These are phyloP conservation scores for Colletotrichum somersetense DNA, from an alignment of 2,329 filamentous ascomycete species.

Conservation along the genomic window DNA sequence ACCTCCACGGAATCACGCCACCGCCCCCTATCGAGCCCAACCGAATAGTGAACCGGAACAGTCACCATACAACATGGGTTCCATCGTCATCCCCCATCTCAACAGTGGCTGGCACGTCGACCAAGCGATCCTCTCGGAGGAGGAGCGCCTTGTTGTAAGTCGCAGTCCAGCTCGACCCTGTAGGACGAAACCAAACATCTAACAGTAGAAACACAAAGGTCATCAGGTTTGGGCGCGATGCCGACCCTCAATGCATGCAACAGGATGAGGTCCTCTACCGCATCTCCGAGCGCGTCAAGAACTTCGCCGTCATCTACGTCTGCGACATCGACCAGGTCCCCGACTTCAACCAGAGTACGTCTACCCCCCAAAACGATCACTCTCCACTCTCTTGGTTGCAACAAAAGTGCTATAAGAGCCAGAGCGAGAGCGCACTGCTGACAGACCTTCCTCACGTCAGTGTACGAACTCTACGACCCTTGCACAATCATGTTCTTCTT, in stretches of 20 bases:
- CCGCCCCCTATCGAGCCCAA: no score
- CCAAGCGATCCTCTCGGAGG: slow-evolving; percentile 68
- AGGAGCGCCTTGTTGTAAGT: slow-evolving; percentile 93
- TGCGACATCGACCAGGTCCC: slow-evolving; percentile 93
- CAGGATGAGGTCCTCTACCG: slow-evolving; percentile 95
- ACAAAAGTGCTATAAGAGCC: background rate
- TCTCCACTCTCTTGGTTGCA: no score
- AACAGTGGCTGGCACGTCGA: slow-evolving; percentile 92
- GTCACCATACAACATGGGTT: slow-evolving; percentile 67
- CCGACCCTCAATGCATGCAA: slow-evolving; percentile 79
- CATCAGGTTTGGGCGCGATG: slow-evolving; percentile 70
- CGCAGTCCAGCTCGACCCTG: slow-evolving; percentile 66
- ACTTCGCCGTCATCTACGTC: slow-evolving; percentile 91
- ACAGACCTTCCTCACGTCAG: background rate
- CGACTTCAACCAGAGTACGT: slow-evolving; percentile 85
- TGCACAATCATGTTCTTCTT: slow-evolving; percentile 98
- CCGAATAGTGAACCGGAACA: background rate
- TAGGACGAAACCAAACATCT: slow-evolving; percentile 43
- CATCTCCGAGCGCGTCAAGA: slow-evolving; percentile 93
- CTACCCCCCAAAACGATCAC: background rate
- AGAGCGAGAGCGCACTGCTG: background rate
- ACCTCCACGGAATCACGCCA: background rate
- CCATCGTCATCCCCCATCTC: slow-evolving; percentile 92
- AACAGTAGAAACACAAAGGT: background rate
- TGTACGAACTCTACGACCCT: slow-evolving; percentile 80